Conservation (phyloP, 257 asterid species). For the Eustoma russellianum region DNA sequence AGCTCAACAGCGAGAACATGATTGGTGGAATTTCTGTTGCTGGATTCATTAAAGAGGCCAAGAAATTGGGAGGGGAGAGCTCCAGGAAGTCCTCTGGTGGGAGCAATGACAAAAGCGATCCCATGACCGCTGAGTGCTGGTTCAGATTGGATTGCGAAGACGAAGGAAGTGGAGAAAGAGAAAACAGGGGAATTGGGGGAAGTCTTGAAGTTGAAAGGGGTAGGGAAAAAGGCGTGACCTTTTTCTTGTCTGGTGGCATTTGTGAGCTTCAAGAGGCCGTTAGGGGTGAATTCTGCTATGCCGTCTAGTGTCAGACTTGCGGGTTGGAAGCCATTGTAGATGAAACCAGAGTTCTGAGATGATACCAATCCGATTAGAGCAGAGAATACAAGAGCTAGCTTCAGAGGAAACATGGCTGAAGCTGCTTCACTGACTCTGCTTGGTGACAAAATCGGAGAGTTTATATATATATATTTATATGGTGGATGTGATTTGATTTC, state of each 20-base stretch:
- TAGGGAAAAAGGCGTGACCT: slow-evolving; percentile 13
- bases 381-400: too few species aligned
- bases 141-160: slow-evolving; percentile 14
- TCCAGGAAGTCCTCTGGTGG: slow-evolving; percentile 10
- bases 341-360: neutral
- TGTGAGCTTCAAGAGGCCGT: slow-evolving; percentile 16
- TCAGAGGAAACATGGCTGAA: too few species aligned
- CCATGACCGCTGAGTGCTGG: slow-evolving; percentile 16
- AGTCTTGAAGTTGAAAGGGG: slow-evolving; percentile 13
- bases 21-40: slow-evolving; percentile 7
- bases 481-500: too few species aligned
- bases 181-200: slow-evolving; percentile 1
- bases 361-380: neutral
- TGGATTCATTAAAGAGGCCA: slow-evolving; percentile 12
- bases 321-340: slow-evolving; percentile 9
- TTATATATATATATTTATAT: too few species aligned
- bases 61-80: slow-evolving; percentile 1
- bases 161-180: slow-evolving; percentile 20
- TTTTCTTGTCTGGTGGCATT: neutral
- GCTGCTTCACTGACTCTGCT: too few species aligned
- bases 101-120: slow-evolving; percentile 11
- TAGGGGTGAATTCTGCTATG: slow-evolving; percentile 7
- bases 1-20: slow-evolving; percentile 20
- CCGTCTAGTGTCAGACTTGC: slow-evolving; percentile 16
- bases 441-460: too few species aligned